These are phyloP conservation scores for Cavenderia fasciculata DNA, from an alignment of 78 protist species.

Conservation along the genomic window DNA sequence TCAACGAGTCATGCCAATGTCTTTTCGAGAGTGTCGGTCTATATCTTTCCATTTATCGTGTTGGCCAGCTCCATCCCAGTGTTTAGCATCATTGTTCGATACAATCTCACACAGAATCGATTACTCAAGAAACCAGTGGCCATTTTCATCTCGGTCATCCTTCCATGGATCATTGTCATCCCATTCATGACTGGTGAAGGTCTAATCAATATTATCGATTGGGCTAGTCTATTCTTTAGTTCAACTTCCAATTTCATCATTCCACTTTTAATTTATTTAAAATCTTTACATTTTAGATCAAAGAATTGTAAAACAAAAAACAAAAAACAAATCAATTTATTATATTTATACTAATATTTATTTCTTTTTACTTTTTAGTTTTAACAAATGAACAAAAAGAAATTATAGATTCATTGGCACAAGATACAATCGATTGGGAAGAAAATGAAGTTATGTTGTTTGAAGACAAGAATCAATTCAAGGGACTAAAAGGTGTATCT, in stretches of 20 bases:
- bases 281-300: slow-evolving; percentile 23
- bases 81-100: slow-evolving; percentile 59
- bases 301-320: too few species aligned
- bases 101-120: slow-evolving; percentile 65
- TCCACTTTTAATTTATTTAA: slow-evolving; percentile 60
- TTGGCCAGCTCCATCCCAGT: slow-evolving; percentile 74
- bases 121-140: slow-evolving; percentile 38
- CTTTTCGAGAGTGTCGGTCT: slow-evolving; percentile 45
- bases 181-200: slow-evolving; percentile 78
- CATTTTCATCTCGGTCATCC: slow-evolving; percentile 21
- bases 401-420: neutral
- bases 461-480: neutral
- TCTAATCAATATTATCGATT: slow-evolving; percentile 11
- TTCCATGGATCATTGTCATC: slow-evolving; percentile 74
- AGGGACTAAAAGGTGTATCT: neutral
- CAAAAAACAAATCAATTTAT: too few species aligned
- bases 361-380: too few species aligned
- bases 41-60: slow-evolving; percentile 70
- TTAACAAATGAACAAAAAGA: slow-evolving; percentile 4
- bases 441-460: neutral
- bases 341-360: too few species aligned
- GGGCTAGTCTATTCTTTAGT: slow-evolving; percentile 51
- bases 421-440: slow-evolving; percentile 39
- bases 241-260: slow-evolving; percentile 71
- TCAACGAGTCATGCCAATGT: slow-evolving; percentile 5